Base-by-base conservation (phyloP, 2,329 filamentous ascomycete genomes). In the Pseudogymnoascus destructans region DNA sequence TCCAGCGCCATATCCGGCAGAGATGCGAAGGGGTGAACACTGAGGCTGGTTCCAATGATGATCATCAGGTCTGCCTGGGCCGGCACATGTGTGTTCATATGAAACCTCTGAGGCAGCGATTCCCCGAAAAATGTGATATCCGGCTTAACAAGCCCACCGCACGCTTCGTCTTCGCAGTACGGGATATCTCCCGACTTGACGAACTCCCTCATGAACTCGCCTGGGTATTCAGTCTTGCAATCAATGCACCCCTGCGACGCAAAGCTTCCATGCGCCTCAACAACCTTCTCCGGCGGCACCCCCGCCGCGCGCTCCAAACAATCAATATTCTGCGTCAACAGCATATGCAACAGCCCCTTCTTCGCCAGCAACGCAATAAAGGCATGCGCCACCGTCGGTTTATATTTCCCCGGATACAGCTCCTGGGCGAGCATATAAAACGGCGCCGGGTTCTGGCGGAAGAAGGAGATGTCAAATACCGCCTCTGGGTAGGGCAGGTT, bases 251-350 rank as follows among this genome's bases (percentile, higher is more conserved):
- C 80, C 72, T 97, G 92, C 0, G 80, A 82, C 19, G 92, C 92
- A 69, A 97, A 98, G 70, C 89, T 95, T 49, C 93, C 93, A 70
- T 98, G 93, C 0, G 93, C 93, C 72, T 97, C 92, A 30, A 98
- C 78, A 55, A 98, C 91, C 70, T 80, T 84, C 1, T 92, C 83
- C 0, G 75, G 78, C 0, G 90, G 87, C 0, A 98, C 84, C 23
- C 93, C 93, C 10, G 92, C 93, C 64, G 81, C 79, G 19, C 91
- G 82, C 73, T 98, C 93, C 10, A 98, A 78, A 66, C 90, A 95
- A 73, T 98, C 93, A 64, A 98, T 97, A 68, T 98, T 98, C 69
- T 98, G 93, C 0, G 93, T 96, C 71, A 97, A 98, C 57, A 93
- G 80, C 75, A 90, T 93, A 63, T 86, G 75, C 21, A 98, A 75